Evolutionary conservation across 148 eudicot genomes (phyloP).

Genomic region (Selenicereus undatus): DNA sequence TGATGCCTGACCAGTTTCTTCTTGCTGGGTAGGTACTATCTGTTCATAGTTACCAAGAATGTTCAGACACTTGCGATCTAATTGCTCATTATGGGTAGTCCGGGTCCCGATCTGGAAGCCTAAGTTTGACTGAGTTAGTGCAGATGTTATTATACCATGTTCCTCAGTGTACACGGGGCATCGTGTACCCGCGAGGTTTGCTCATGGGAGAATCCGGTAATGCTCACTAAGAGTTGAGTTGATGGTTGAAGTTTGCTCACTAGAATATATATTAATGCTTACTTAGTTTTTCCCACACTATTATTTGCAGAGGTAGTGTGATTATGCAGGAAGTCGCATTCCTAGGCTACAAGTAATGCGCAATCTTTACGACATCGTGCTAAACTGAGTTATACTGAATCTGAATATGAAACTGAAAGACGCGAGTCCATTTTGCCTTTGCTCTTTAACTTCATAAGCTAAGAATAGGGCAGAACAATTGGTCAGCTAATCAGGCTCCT

Average conservation of each 20-base stretch:
- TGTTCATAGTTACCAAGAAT: background rate
- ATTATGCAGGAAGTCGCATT: background rate
- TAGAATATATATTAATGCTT: too few relatives aligned
- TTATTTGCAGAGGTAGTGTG: background rate
- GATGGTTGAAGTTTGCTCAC: too few relatives aligned
- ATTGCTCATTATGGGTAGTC: background rate
- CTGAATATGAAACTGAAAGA: background rate
- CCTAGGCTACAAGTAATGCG: background rate
- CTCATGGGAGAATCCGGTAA: too few relatives aligned
- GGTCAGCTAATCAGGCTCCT: background rate
- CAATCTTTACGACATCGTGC: background rate
- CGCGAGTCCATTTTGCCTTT: background rate
- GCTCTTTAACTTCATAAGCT: background rate
- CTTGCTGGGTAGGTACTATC: background rate
- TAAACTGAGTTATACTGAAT: background rate
- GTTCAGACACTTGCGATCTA: background rate
- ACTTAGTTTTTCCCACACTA: too few relatives aligned
- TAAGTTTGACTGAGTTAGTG: too few relatives aligned
- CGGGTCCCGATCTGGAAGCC: background rate
- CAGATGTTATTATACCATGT: too few relatives aligned
- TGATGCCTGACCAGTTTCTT: background rate
- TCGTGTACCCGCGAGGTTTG: too few relatives aligned
- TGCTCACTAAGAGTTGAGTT: too few relatives aligned
- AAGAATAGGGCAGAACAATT: background rate
- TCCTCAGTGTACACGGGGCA: too few relatives aligned